These are phyloP conservation scores for Middelhovenomyces tepae DNA, from an alignment of 805 yeast genomes.

Conservation along the genomic window DNA sequence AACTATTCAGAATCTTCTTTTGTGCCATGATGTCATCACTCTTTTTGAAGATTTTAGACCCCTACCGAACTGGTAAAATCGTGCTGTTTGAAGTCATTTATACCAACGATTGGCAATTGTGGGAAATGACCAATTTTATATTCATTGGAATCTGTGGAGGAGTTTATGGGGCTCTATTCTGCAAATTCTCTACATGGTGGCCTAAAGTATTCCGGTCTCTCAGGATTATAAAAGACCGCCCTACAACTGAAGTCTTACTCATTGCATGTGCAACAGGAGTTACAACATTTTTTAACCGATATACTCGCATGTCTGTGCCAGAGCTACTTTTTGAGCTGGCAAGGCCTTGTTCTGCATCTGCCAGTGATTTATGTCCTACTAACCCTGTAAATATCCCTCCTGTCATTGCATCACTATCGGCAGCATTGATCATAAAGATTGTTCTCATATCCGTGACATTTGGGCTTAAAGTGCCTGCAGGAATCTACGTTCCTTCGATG, in stretches of 20 bases:
- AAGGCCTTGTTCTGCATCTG: constrained; percentile 33
- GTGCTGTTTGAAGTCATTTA: constrained; percentile 46
- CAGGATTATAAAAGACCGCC: constrained; percentile 30
- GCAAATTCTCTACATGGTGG: constrained; percentile 39
- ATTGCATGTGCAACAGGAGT: constrained; percentile 39
- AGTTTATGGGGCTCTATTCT: constrained; percentile 41
- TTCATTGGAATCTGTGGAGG: constrained; percentile 47
- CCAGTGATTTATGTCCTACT: constrained; percentile 21
- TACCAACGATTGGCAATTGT: constrained; percentile 42
- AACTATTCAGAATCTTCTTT: constrained; percentile 44
- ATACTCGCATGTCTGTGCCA: constrained; percentile 40
- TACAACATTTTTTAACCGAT: constrained; percentile 40
- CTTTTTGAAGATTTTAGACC: constrained; percentile 44
- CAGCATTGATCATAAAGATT: constrained; percentile 39
- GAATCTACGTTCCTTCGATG: constrained; percentile 58
- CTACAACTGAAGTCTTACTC: constrained; percentile 37
- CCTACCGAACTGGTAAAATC: constrained; percentile 52
- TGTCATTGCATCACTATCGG: constrained; percentile 28
- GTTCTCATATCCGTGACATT: constrained; percentile 44
- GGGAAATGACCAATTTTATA: constrained; percentile 39
- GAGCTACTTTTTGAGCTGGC: constrained; percentile 44
- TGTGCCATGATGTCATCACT: constrained; percentile 48
- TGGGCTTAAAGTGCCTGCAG: constrained; percentile 52
- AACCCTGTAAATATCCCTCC: constrained; percentile 22
- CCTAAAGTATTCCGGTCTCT: constrained; percentile 30